Base-by-base conservation (phyloP, 306 rosid genomes). In the Malus fusca region DNA sequence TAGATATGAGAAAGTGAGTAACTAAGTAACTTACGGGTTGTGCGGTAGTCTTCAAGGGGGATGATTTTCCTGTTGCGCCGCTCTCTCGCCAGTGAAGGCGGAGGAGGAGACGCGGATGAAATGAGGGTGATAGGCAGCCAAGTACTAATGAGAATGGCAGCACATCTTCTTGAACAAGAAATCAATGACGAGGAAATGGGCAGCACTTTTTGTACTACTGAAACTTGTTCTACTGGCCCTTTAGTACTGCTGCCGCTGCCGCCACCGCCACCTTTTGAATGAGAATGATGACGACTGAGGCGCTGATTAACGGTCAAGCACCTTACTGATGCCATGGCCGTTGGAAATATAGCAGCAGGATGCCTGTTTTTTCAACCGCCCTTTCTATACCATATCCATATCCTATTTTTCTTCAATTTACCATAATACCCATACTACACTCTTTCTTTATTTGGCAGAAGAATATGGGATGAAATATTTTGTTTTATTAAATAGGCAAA, bases 31-130 rank as follows among this genome's bases (percentile, higher is more conserved):
- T 73, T 82, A 92, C 97, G 83, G 67, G 78, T 19, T 59, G 92
- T 84, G n/a, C 78, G 67, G 85, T 90, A 92, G 48, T 95, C 84
- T 46, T 92, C 87, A 48, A 82, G 76, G 75, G 97, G 99, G 31
- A 95, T 85, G 77, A 75, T 78, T 74, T 82, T 85, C 81, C 59
- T 89, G 87, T 79, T 89, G 87, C 97, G 96, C 69, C 97, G 86
- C 31, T 87, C 96, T 71, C 92, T 87, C 68, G 93, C 96, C 14
- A 85, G 77, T 1, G 85, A 69, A 1, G 91, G 82, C 12, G 76
- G 71, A 66, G 86, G 67, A 42, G 44, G 44, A 42, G 44, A 42
- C 44, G 44, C 44, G 33, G 83, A 71, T 11, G 75, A 83, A 72
- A 82, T 48, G 33, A 83, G 80, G 82, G 43, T 76, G 53, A 87